Conservation (phyloP, 2,329 filamentous ascomycete genomes). For the Purpureocillium takamizusanense region DNA sequence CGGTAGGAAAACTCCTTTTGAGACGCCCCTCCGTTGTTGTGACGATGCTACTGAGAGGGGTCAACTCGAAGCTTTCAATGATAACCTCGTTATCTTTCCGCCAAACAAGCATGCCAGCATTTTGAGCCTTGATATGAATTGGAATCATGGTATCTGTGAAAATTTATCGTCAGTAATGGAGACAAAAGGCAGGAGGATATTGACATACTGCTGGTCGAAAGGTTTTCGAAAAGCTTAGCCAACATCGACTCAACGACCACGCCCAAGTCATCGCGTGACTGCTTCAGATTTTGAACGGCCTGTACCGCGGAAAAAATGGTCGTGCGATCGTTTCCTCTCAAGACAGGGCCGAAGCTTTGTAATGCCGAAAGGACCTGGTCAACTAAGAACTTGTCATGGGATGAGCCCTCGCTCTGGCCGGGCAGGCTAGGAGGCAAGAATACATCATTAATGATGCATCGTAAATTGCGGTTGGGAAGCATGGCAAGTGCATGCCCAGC, state of each 20-base stretch:
- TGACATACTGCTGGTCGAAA: not conserved
- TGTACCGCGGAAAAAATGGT: not conserved
- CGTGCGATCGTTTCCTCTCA: not conserved
- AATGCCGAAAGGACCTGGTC: not conserved
- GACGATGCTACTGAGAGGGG: slow-evolving; percentile 14
- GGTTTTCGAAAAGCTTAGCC: not conserved
- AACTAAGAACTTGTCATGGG: not conserved
- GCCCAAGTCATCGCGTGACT: not conserved
- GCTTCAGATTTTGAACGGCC: not conserved
- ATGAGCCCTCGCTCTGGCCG: not conserved
- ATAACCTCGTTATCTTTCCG: slow-evolving; percentile 7
- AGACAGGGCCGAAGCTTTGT: not conserved
- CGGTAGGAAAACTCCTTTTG: slow-evolving; percentile 16
- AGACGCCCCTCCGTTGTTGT: slow-evolving; percentile 19
- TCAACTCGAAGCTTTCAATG: slow-evolving; percentile 25
- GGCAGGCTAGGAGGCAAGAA: slow-evolving; percentile 5
- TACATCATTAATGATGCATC: slow-evolving; percentile 3
- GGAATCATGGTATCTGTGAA: not conserved
- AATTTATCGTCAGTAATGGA: not conserved
- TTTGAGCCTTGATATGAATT: slow-evolving; percentile 15
- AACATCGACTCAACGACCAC: not conserved
- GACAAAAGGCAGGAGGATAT: no score
- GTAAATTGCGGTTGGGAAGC: not conserved
- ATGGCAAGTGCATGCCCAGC: not conserved
- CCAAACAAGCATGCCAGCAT: slow-evolving; percentile 22